A percentile compares a stretch with the other conserved stretches of the same genome.
phyloP scores from a whole-genome alignment of 108 stramenopile genomes.

The Aurantiochytrium sp. region DNA sequence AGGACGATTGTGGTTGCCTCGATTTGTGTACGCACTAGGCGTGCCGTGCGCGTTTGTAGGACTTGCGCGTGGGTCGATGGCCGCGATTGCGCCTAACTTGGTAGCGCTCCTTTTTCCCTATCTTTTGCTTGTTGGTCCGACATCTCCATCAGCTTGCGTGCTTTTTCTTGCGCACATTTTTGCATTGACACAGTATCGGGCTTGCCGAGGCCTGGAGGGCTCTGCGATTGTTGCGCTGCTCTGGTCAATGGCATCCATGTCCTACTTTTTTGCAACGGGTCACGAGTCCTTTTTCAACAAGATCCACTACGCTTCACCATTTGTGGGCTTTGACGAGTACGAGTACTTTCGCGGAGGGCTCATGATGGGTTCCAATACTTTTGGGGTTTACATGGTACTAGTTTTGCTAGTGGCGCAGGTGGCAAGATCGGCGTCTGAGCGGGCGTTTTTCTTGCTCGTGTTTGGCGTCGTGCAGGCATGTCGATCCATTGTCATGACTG shows the following conservation, averaged over 20 bases:
- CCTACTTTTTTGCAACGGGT: slow-evolving; percentile 37
- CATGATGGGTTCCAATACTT: slow-evolving; percentile 38
- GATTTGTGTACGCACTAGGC: not conserved
- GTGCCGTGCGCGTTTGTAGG: not conserved
- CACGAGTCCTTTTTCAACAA: slow-evolving; percentile 42
- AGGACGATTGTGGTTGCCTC: not conserved
- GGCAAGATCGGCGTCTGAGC: not conserved
- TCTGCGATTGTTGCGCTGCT: not conserved
- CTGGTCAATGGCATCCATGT: not conserved
- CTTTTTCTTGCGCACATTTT: not conserved
- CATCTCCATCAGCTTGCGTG: not conserved
- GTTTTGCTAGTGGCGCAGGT: slow-evolving; percentile 3
- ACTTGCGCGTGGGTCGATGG: not conserved
- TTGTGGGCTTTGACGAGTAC: slow-evolving; percentile 41
- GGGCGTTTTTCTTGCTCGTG: not conserved
- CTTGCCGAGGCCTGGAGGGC: not conserved
- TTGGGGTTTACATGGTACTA: slow-evolving; percentile 34
- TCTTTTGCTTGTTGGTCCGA: not conserved
- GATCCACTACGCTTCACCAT: slow-evolving; percentile 37
- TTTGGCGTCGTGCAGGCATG: not conserved
- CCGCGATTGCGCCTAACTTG: not conserved
- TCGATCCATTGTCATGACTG: slow-evolving; percentile 26
- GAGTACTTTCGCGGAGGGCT: slow-evolving; percentile 20
- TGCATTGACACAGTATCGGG: not conserved
- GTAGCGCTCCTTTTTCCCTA: not conserved